These are phyloP conservation scores for Globisporangium cystogenes DNA, from an alignment of 352 stramenopile species.

Conservation along the genomic window DNA sequence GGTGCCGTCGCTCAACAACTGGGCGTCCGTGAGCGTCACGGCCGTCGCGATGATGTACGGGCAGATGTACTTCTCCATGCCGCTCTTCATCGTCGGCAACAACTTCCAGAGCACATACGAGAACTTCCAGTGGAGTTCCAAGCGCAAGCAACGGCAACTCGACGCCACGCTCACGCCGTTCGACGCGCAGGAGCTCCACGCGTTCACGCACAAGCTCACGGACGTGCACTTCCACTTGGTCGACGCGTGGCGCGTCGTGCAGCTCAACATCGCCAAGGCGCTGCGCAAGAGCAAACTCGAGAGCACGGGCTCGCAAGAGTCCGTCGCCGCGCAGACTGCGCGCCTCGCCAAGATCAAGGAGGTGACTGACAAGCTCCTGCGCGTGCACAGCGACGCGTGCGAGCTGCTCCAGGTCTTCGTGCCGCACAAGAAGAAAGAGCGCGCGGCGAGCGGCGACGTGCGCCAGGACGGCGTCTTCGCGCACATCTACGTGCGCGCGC, in stretches of 20 bases:
- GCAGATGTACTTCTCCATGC: conserved; percentile 78
- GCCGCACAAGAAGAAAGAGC: conserved; percentile 34
- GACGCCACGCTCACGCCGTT: conserved; percentile 54
- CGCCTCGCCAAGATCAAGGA: conserved; percentile 45
- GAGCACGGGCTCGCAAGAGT: conserved; percentile 16
- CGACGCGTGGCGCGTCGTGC: conserved; percentile 35
- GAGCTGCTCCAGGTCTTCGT: conserved; percentile 42
- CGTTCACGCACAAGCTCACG: conserved; percentile 40
- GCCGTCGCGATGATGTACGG: conserved; percentile 71
- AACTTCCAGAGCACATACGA: conserved; percentile 68
- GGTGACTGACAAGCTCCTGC: conserved; percentile 26
- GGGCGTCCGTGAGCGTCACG: conserved; percentile 36
- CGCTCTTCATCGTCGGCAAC: conserved; percentile 68
- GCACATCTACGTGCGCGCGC: conserved; percentile 38
- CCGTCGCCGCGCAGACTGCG: conserved; percentile 24
- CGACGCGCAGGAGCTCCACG: conserved; percentile 36
- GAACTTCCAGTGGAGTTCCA: conserved; percentile 48
- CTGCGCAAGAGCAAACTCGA: conserved; percentile 14
- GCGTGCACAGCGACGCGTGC: conserved; percentile 33
- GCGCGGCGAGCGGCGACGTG: background rate
- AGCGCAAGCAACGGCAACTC: conserved; percentile 38
- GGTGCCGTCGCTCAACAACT: conserved; percentile 53
- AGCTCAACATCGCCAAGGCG: conserved; percentile 35
- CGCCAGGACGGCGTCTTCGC: conserved; percentile 27
- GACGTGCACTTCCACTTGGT: conserved; percentile 62